phyloP scores from a whole-genome alignment of 495 filamentous ascomycete genomes.

The Penicillium subrubescens region DNA sequence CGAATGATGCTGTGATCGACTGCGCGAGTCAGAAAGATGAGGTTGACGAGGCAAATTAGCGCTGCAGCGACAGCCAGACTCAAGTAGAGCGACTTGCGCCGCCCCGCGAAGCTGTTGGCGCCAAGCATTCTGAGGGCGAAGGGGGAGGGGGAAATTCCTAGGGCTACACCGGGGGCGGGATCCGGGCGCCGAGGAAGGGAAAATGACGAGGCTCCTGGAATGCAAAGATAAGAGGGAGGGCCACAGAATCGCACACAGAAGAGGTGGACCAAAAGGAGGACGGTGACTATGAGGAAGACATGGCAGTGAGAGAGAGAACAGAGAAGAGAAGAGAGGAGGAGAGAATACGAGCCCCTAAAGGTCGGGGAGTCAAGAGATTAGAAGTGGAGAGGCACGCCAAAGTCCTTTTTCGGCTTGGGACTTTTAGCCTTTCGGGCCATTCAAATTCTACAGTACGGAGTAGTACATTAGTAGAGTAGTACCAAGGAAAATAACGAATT shows the following conservation, averaged over 20 bases:
- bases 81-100: conserved; percentile 21
- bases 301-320: background rate
- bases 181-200: conserved; percentile 1
- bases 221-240: background rate
- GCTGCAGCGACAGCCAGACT: conserved; percentile 13
- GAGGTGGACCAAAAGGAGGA: background rate
- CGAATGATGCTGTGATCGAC: conserved; percentile 14
- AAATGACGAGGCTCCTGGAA: conserved; percentile 3
- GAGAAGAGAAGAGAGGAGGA: background rate
- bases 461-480: too few species aligned
- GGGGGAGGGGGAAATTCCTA: background rate
- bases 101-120: conserved; percentile 14
- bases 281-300: conserved; percentile 6
- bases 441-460: background rate
- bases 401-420: background rate
- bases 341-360: background rate
- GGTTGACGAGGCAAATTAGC: conserved; percentile 18
- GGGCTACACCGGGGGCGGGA: conserved; percentile 4
- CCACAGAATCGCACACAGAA: background rate
- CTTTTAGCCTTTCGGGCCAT: background rate
- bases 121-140: conserved; percentile 20
- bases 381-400: background rate
- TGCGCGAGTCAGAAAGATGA: conserved; percentile 15
- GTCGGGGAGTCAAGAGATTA: background rate
- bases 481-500: background rate